phyloP scores from a whole-genome alignment of 2,329 filamentous ascomycete genomes.

The Hymenoscyphus salicellus region DNA sequence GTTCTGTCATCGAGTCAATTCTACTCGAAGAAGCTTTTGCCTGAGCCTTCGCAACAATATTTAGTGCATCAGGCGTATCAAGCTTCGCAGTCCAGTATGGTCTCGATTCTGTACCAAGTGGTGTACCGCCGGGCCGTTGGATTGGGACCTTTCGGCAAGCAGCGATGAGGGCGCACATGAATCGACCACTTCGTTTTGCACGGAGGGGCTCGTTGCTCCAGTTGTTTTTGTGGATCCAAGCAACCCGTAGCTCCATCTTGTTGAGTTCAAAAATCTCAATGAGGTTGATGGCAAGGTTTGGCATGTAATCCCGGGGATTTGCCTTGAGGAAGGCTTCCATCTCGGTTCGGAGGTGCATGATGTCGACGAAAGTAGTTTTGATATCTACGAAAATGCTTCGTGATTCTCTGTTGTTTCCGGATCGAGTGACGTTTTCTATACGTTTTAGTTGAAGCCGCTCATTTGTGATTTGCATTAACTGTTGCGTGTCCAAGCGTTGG shows the following conservation, averaged over 20 bases:
- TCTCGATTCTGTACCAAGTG: conserved; percentile 46
- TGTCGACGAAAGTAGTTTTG: conserved; percentile 80
- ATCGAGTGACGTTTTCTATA: conserved; percentile 88
- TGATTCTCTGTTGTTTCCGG: conserved; percentile 81
- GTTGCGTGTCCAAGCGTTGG: conserved; percentile 73
- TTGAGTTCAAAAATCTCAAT: conserved; percentile 75
- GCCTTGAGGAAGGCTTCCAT: conserved; percentile 83
- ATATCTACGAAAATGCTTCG: conserved; percentile 74
- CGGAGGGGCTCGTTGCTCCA: conserved; percentile 82
- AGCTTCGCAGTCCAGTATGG: conserved; percentile 4
- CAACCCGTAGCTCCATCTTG: conserved; percentile 75
- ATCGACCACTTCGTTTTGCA: conserved; percentile 78
- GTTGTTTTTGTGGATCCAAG: conserved; percentile 86
- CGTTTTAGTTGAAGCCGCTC: conserved; percentile 79
- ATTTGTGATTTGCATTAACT: conserved; percentile 74
- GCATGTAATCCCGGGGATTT: conserved; percentile 84
- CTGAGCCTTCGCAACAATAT: background rate
- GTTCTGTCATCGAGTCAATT: background rate
- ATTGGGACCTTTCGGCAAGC: conserved; percentile 83
- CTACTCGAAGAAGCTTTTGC: background rate
- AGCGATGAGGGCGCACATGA: conserved; percentile 85
- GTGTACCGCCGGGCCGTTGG: conserved; percentile 69
- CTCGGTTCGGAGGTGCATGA: conserved; percentile 77
- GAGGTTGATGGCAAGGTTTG: conserved; percentile 74
- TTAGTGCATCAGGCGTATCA: background rate